Conservation (phyloP, 2,329 filamentous ascomycete genomes). For the Fusarium tricinctum region DNA sequence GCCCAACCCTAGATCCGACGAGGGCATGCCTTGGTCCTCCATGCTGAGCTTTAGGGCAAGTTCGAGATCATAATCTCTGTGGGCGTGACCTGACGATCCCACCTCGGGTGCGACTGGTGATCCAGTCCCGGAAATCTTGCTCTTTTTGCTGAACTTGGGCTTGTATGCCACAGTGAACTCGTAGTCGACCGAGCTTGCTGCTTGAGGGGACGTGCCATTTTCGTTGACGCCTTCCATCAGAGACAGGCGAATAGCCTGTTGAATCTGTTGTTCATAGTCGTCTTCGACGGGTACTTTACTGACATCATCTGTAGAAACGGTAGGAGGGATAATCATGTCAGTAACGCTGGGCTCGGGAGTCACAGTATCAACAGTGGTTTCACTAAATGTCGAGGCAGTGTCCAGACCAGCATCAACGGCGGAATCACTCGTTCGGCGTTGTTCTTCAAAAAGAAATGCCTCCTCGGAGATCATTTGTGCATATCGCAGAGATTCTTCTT, state of each 20-base stretch:
- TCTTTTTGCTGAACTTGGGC: slow-evolving; percentile 57
- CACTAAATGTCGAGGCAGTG: slow-evolving; percentile 59
- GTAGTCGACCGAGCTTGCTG: slow-evolving; percentile 63
- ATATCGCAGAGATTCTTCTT: slow-evolving; percentile 75
- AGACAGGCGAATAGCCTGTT: slow-evolving; percentile 73
- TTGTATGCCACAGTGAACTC: slow-evolving; percentile 67
- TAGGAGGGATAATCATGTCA: slow-evolving; percentile 54
- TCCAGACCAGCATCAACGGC: slow-evolving; percentile 63
- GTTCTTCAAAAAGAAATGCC: slow-evolving; percentile 68
- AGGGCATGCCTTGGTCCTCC: slow-evolving; percentile 62
- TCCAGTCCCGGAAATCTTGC: slow-evolving; percentile 53
- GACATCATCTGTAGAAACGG: slow-evolving; percentile 25
- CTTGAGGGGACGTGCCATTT: slow-evolving; percentile 60
- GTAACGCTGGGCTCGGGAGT: slow-evolving; percentile 69
- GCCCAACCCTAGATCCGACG: slow-evolving; percentile 22
- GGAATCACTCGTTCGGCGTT: slow-evolving; percentile 67
- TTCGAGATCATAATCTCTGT: slow-evolving; percentile 69
- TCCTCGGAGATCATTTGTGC: slow-evolving; percentile 77
- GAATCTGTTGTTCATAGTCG: slow-evolving; percentile 72
- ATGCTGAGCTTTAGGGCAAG: slow-evolving; percentile 72
- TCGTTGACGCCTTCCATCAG: slow-evolving; percentile 69
- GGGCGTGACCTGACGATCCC: slow-evolving; percentile 35
- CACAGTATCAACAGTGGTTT: slow-evolving; percentile 60
- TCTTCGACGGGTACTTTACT: slow-evolving; percentile 54
- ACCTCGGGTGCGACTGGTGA: slow-evolving; percentile 56